A percentile compares a stretch with the other conserved stretches of the same genome.
phyloP scores from a whole-genome alignment of 768 basidiomycete species.

The Trametes gibbosa region DNA sequence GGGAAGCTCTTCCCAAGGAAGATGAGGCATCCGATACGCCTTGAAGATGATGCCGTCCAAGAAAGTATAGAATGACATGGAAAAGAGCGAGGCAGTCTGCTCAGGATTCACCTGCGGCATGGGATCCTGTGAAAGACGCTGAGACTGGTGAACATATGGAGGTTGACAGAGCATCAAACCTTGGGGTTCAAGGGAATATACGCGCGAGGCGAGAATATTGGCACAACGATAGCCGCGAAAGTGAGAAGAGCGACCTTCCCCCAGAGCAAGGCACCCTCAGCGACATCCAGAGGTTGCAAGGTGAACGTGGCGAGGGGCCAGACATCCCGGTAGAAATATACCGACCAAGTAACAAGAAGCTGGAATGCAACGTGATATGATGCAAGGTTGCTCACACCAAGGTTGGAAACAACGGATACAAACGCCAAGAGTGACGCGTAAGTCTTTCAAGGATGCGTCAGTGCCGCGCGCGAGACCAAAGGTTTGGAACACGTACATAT shows the following conservation, averaged over 20 bases:
- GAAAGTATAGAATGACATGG: constrained; percentile 46
- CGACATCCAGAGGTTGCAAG: constrained; percentile 45
- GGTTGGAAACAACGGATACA: constrained; percentile 18
- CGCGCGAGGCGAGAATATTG: constrained; percentile 51
- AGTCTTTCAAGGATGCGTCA: constrained; percentile 11
- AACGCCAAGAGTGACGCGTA: constrained; percentile 28
- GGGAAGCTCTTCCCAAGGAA: constrained; percentile 43
- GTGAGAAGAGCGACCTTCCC: constrained; percentile 46
- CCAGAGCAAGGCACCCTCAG: constrained; percentile 53
- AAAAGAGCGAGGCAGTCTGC: constrained; percentile 31
- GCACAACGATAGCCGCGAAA: constrained; percentile 46
- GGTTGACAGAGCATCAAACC: constrained; percentile 25
- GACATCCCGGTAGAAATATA: constrained; percentile 58
- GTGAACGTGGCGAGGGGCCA: constrained; percentile 58
- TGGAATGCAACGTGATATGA: constrained; percentile 49
- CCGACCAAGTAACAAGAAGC: constrained; percentile 42
- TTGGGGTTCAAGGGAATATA: constrained; percentile 59
- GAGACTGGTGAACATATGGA: not conserved
- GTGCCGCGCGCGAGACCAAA: constrained; percentile 22
- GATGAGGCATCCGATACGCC: constrained; percentile 43
- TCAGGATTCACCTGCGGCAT: constrained; percentile 26
- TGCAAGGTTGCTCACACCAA: constrained; percentile 17
- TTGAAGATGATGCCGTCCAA: constrained; percentile 49
- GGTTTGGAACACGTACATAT: constrained; percentile 15
- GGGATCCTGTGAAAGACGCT: constrained; percentile 22